Conservation (phyloP, 2,329 filamentous ascomycete species). For the Pyricularia sp. region DNA sequence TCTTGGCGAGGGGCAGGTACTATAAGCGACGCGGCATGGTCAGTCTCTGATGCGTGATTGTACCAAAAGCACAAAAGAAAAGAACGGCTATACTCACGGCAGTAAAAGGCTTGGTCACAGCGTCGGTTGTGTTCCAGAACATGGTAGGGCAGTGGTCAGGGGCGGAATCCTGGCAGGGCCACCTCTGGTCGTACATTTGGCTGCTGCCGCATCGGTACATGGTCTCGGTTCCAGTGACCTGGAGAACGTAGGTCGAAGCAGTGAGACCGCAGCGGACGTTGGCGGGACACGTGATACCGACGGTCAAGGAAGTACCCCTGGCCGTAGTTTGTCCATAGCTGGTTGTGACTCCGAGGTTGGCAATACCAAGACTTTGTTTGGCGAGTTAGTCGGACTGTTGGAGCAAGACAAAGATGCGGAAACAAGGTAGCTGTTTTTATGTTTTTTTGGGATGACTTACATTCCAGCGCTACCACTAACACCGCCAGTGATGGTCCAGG, state of each 20-base stretch:
- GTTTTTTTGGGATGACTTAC: background rate
- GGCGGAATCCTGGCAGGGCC: background rate
- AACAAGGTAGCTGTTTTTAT: too few relatives aligned
- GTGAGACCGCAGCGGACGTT: constrained; percentile 9
- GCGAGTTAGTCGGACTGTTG: too few relatives aligned
- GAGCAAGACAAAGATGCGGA: too few relatives aligned
- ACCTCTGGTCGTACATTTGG: background rate
- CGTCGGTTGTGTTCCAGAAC: constrained; percentile 1
- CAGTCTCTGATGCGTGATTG: background rate
- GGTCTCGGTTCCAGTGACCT: constrained; percentile 2
- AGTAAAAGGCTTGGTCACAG: background rate
- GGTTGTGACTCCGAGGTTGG: background rate
- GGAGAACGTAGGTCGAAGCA: constrained; percentile 3
- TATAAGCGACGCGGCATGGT: background rate
- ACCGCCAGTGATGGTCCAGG: constrained; percentile 2
- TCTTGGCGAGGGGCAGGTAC: constrained; percentile 1
- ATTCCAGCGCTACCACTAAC: background rate
- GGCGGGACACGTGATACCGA: constrained; percentile 1
- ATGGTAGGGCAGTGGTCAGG: background rate
- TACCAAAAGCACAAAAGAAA: background rate
- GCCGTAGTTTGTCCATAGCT: constrained; percentile 1
- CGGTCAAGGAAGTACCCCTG: background rate
- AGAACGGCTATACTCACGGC: background rate
- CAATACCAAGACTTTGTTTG: background rate
- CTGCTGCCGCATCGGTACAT: constrained; percentile 2